phyloP scores from a whole-genome alignment of 805 yeast species.

The Wickerhamomyces ciferrii region DNA sequence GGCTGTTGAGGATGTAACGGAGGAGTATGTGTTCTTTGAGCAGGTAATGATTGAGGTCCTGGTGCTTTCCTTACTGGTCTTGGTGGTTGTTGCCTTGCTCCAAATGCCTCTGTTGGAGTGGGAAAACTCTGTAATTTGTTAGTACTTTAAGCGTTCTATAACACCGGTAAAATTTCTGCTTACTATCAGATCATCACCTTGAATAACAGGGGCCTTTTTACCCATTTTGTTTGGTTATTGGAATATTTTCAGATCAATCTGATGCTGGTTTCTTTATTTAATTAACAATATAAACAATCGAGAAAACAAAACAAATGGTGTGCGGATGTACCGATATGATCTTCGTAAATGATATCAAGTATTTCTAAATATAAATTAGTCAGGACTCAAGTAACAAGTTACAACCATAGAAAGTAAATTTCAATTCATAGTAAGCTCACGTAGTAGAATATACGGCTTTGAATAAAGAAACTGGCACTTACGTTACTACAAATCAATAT shows the following conservation, averaged over 20 bases:
- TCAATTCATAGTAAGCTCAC: no score
- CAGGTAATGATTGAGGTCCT: slow-evolving; percentile 1
- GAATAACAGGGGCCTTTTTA: background rate
- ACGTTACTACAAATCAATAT: background rate
- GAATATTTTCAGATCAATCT: background rate
- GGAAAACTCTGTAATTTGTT: slow-evolving; percentile 20
- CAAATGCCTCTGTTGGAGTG: slow-evolving; percentile 25
- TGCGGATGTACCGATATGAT: background rate
- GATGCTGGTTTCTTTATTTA: no score
- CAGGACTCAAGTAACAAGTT: background rate
- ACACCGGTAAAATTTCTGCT: no score
- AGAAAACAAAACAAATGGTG: background rate
- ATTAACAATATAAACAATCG: no score
- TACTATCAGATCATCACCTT: slow-evolving; percentile 21
- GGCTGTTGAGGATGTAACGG: slow-evolving; percentile 4
- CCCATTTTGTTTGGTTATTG: slow-evolving; percentile 20
- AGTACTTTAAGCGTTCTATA: no score
- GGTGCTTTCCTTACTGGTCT: background rate
- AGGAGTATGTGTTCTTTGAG: background rate
- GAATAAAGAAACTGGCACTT: no score
- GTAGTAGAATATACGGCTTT: no score
- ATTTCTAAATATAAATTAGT: background rate
- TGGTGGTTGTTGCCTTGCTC: slow-evolving; percentile 9
- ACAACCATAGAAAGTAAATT: no score
- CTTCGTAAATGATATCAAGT: no score